These are phyloP conservation scores for Euphorbia lathyris DNA, from an alignment of 345 rosid genomes.

Conservation along the genomic window DNA sequence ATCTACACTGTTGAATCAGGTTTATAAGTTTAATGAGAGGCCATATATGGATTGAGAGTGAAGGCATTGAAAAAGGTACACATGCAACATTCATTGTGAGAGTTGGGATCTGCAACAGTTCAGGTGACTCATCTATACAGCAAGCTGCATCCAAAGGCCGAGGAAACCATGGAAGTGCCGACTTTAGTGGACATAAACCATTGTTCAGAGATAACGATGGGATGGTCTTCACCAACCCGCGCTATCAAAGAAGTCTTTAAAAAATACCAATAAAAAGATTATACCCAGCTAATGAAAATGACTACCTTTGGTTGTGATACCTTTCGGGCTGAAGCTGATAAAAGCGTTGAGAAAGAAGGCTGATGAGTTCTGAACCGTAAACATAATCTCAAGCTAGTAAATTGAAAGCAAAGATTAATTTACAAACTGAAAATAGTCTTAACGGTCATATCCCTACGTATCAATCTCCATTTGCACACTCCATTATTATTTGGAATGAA, in stretches of 20 bases:
- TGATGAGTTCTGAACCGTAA: neutral
- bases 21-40: conserved; percentile 95
- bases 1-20: conserved; percentile 34
- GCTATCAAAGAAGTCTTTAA: conserved; percentile 48
- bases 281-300: neutral
- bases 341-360: too few relatives aligned
- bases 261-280: conserved; percentile 9
- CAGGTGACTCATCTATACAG: conserved; percentile 32
- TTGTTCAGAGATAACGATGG: conserved; percentile 27
- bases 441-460: neutral
- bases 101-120: conserved; percentile 56
- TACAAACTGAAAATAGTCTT: neutral
- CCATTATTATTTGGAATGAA: neutral
- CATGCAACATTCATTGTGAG: conserved; percentile 56
- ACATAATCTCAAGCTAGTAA: neutral
- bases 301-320: neutral
- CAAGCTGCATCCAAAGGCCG: conserved; percentile 40
- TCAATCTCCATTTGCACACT: neutral
- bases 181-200: conserved; percentile 28
- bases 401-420: neutral
- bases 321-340: neutral
- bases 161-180: conserved; percentile 56
- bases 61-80: conserved; percentile 75
- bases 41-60: conserved; percentile 85
- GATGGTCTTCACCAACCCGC: conserved; percentile 18